Evolutionary conservation across 768 basidiomycete species (phyloP), one percentile per base, ranked within the genome.

Genomic region (Leccinum fibrillosum): DNA sequence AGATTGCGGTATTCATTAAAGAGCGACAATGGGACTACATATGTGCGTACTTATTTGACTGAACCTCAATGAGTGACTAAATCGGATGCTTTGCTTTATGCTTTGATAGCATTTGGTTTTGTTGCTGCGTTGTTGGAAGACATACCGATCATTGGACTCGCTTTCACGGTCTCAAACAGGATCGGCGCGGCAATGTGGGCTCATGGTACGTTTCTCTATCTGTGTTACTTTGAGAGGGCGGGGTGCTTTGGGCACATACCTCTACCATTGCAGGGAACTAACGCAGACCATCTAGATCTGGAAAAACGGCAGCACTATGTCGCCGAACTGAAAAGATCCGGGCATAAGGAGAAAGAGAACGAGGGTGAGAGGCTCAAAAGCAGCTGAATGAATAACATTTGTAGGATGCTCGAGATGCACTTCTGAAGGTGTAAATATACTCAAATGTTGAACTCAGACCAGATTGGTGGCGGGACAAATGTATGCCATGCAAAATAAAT

Each of bases 101-200:
- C 4, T 5, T 13, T 47, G 23, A 49, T 13, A 93, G 92, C 80
- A 0, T 97, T 97, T 66, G 94, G 94, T 5, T 94, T 96, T 68
- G 71, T 83, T 0, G 90, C 94, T 0, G 86, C 92, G 0, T 74
- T 96, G 5, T 76, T 94, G 2, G 94, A 97, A 72, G 80, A 82
- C 2, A 74, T 96, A 0, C 94, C 94, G 0, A 80, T 97, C 57
- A 66, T 93, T 3, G 94, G 94, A 0, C 74, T 96, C 5, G 72
- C 89, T 10, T 92, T 96, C 69, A 86, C 86, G 2, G 78, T 96
- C 17, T 94, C 92, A 0, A 95, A 96, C 69, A 80, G 92, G 6
- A 82, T 96, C 25, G 94, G 94, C 6, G 94, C 92, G 2, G 93
- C 93, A 1, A 96, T 97, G 94, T 97, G 93, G 89, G 89, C 90